Conservation (phyloP, 208 protist species). For the Crithidia sp. region DNA sequence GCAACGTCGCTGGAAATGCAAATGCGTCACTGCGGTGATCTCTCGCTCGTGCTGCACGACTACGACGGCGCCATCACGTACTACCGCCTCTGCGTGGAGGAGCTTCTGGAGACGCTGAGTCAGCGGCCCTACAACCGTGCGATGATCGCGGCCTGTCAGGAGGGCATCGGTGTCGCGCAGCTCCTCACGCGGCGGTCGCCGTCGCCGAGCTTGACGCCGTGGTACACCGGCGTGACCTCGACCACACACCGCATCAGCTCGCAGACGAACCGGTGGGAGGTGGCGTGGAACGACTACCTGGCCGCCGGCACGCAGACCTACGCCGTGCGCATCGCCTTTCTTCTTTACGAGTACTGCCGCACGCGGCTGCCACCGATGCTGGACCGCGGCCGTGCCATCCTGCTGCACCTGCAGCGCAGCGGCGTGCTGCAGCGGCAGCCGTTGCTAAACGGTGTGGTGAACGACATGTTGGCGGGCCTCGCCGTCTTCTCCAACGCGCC, state of each 20-base stretch:
- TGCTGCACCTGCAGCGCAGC: constrained; percentile 55
- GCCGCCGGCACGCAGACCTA: constrained; percentile 41
- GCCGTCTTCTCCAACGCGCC: constrained; percentile 76
- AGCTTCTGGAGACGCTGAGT: constrained; percentile 63
- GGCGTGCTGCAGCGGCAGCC: constrained; percentile 45
- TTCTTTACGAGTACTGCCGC: constrained; percentile 75
- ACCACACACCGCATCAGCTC: constrained; percentile 50
- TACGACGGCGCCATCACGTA: constrained; percentile 62
- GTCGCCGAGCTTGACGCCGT: constrained; percentile 59
- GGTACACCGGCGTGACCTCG: constrained; percentile 45
- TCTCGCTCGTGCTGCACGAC: constrained; percentile 69
- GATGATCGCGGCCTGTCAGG: constrained; percentile 78
- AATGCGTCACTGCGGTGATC: constrained; percentile 80
- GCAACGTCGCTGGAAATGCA: constrained; percentile 80
- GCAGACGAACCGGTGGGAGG: constrained; percentile 60
- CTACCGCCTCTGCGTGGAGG: constrained; percentile 79
- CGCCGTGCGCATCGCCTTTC: constrained; percentile 60
- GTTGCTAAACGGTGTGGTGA: constrained; percentile 52
- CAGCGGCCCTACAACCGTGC: constrained; percentile 70
- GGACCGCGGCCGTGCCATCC: constrained; percentile 44
- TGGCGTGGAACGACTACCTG: constrained; percentile 74
- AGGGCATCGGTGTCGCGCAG: constrained; percentile 70
- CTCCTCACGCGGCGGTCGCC: constrained; percentile 50
- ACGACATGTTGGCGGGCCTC: constrained; percentile 64
- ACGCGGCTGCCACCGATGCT: constrained; percentile 60